Evolutionary conservation across 805 yeast genomes (phyloP), one percentile per base, ranked within the genome.

Genomic region (Starmerella potacharoeniae): DNA sequence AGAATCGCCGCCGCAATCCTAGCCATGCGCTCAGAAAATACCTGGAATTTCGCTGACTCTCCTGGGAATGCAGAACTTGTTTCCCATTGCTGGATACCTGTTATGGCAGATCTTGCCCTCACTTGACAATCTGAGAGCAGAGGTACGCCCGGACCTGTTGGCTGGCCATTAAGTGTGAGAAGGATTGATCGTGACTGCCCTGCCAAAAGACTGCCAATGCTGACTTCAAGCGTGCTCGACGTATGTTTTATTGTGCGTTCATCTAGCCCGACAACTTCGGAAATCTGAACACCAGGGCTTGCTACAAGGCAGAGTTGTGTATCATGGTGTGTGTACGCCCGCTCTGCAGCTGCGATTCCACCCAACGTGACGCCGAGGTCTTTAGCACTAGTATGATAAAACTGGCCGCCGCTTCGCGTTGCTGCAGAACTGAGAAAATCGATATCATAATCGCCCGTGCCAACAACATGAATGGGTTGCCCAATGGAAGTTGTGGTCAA

Each of bases 101-200:
- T 47, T 4, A 53, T 17, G 3, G 53, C 52, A 5, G 52, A 55
- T 5, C 9, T n/a, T 5, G 55, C 44, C 17, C 9, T 6, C 6
- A 39, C 28, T 7, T 9, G n/a, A n/a, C 47, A 36, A 7, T 36
- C n/a, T 8, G 39, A 48, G n/a, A 52, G 29, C 10, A 47, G 6
- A 3, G 33, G 42, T 11, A 33, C 16, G 1, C 11, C n/a, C 13
- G 5, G 11, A 9, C 31, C 7, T 10, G 17, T 16, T 14, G 33
- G 34, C 28, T 17, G 9, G 6, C 43, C 43, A 4, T 16, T 14
- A 16, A 56, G 28, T 3, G 45, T 42, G 9, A 57, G 1, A 9
- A 52, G 36, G 8, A 55, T 35, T 7, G 60, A 36, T 5, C 57
- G 54, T 9, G 51, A 13, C 31, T 57, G 58, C 5, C 60, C 60